Conservation (phyloP, 2,329 filamentous ascomycete genomes). For the Leptographium galeiforme region DNA sequence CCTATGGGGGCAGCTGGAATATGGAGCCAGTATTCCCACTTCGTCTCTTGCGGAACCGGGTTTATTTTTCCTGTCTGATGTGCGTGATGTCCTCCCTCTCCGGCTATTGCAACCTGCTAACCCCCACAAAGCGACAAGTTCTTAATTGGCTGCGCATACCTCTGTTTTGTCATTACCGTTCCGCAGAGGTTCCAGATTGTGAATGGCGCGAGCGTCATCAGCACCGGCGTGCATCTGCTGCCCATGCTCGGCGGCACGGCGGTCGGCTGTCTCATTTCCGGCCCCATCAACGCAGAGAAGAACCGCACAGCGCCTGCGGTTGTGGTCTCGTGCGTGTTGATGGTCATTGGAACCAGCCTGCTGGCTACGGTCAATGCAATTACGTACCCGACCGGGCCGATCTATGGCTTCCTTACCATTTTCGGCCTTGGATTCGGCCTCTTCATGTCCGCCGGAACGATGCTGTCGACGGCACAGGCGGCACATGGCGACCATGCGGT, state of each 20-base stretch:
- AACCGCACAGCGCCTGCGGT: constrained; percentile 42
- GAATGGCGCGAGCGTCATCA: constrained; percentile 36
- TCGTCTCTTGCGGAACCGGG: constrained; percentile 30
- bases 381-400: constrained; percentile 19
- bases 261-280: constrained; percentile 41
- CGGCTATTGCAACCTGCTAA: not conserved
- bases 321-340: constrained; percentile 33
- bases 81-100: constrained; percentile 12
- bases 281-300: constrained; percentile 35
- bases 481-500: constrained; percentile 37
- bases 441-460: constrained; percentile 41
- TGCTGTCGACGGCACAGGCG: constrained; percentile 42
- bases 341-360: constrained; percentile 37
- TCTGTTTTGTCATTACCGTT: constrained; percentile 43
- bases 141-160: constrained; percentile 43
- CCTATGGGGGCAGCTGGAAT: constrained; percentile 17
- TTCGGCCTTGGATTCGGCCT: constrained; percentile 47
- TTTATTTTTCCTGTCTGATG: constrained; percentile 38
- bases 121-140: constrained; percentile 33
- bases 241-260: constrained; percentile 45
- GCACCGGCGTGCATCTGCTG: constrained; percentile 42
- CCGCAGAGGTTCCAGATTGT: constrained; percentile 49
- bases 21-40: constrained; percentile 45
- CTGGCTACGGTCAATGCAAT: constrained; percentile 29
- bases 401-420: constrained; percentile 42